Percentiles rank a stretch among this genome's conserved stretches.
Evolutionary conservation across 495 filamentous ascomycete genomes (phyloP).

Genomic region (Penicillium atrosanguineum): DNA sequence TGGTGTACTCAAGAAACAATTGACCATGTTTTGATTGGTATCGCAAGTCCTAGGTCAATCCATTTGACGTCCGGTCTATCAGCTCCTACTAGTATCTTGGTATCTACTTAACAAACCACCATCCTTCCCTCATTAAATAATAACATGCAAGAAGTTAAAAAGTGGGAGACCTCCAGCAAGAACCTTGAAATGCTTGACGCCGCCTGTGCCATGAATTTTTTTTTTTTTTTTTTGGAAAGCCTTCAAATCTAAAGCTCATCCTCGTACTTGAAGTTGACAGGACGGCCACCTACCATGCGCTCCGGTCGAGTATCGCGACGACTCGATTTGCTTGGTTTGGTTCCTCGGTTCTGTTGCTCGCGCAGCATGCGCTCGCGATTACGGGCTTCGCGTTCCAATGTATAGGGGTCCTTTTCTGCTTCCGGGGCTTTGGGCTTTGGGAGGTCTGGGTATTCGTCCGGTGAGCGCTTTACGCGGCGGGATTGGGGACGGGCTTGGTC

Average conservation of each 20-base stretch:
- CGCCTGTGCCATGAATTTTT: conserved; percentile 8
- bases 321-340: conserved; percentile 35
- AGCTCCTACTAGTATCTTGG: neutral
- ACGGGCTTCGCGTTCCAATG: conserved; percentile 71
- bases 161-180: neutral
- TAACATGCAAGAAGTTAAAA: conserved; percentile 5
- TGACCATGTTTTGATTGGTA: too few species aligned
- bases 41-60: too few species aligned
- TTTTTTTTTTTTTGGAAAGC: conserved; percentile 2
- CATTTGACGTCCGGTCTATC: too few species aligned
- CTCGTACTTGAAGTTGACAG: conserved; percentile 59
- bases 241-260: conserved; percentile 39
- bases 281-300: conserved; percentile 47
- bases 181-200: neutral
- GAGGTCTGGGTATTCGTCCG: conserved; percentile 25
- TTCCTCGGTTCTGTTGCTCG: conserved; percentile 67
- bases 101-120: conserved; percentile 1
- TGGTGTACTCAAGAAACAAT: too few species aligned
- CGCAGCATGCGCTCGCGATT: conserved; percentile 74
- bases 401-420: conserved; percentile 64
- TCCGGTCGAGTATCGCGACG: conserved; percentile 54
- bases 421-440: conserved; percentile 22
- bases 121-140: neutral
- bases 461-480: conserved; percentile 38
- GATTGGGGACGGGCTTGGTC: conserved; percentile 38